Percentiles rank a stretch among this genome's conserved stretches.
These are phyloP conservation scores for Flaveria bidentis DNA, from an alignment of 129 eudicot genomes.

Conservation along the genomic window DNA sequence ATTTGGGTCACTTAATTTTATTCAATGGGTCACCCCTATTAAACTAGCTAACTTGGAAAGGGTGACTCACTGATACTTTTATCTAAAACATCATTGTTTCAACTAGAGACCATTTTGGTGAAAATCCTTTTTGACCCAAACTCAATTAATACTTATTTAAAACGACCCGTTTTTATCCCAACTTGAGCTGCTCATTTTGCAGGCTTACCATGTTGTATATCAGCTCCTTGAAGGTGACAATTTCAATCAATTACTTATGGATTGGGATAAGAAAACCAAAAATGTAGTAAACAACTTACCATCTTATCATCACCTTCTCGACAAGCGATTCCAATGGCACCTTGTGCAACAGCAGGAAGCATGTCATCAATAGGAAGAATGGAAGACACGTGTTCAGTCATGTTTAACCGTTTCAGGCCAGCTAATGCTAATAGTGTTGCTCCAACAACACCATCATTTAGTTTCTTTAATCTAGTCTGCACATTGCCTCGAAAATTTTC, in stretches of 20 bases:
- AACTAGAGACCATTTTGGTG: background rate
- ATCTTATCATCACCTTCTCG: conserved; percentile 77
- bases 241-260: background rate
- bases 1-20: background rate
- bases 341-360: conserved; percentile 95
- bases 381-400: conserved; percentile 79
- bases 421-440: conserved; percentile 93
- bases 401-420: conserved; percentile 76
- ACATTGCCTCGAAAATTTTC: conserved; percentile 94
- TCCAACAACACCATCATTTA: conserved; percentile 75
- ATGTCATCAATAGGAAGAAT: conserved; percentile 79
- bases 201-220: background rate
- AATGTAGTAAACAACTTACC: conserved; percentile 42
- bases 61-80: background rate
- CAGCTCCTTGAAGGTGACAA: background rate
- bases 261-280: conserved; percentile 13
- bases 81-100: too few species aligned
- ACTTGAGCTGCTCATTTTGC: background rate
- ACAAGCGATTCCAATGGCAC: conserved; percentile 94
- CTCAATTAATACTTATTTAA: background rate
- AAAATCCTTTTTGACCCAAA: background rate
- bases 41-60: background rate
- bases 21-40: background rate
- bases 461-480: conserved; percentile 86
- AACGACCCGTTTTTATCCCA: background rate